These are phyloP conservation scores for Brettanomyces naardenensis DNA, from an alignment of 805 yeast species.

Conservation along the genomic window DNA sequence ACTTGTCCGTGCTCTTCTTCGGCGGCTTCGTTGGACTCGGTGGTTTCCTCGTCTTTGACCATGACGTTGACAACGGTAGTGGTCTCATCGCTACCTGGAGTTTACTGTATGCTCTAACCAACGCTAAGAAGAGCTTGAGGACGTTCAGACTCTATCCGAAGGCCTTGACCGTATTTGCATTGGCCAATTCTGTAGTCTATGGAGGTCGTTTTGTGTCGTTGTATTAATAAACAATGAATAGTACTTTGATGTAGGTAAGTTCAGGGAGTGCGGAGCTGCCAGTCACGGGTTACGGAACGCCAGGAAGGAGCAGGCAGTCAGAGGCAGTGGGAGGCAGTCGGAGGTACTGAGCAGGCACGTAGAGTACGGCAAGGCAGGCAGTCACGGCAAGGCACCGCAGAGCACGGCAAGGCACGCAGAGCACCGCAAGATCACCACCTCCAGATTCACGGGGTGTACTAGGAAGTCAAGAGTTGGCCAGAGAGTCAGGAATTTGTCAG, in stretches of 20 bases:
- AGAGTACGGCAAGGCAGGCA: no score
- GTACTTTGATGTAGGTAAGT: neutral
- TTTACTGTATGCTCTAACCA: constrained; percentile 60
- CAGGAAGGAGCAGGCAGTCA: no score
- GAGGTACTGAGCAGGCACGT: no score
- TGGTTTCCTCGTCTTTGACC: constrained; percentile 68
- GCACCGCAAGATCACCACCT: no score
- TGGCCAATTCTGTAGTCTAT: constrained; percentile 55
- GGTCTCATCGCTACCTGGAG: constrained; percentile 84
- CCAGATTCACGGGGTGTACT: no score
- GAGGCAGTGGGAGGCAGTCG: no score
- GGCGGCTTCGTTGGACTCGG: constrained; percentile 60
- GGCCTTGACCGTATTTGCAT: constrained; percentile 47
- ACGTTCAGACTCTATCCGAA: constrained; percentile 56
- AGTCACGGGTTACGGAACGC: no score
- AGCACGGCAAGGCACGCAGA: no score
- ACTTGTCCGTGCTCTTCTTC: constrained; percentile 34
- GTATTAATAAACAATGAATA: neutral
- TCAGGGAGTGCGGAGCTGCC: no score
- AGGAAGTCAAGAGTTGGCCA: no score
- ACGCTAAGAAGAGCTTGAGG: constrained; percentile 52
- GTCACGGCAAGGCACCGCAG: no score
- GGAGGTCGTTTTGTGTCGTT: constrained; percentile 60
- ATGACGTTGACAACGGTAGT: constrained; percentile 69
- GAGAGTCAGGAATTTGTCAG: no score